Conservation (phyloP, 75 land plant species). For the Picea sitchensis region DNA sequence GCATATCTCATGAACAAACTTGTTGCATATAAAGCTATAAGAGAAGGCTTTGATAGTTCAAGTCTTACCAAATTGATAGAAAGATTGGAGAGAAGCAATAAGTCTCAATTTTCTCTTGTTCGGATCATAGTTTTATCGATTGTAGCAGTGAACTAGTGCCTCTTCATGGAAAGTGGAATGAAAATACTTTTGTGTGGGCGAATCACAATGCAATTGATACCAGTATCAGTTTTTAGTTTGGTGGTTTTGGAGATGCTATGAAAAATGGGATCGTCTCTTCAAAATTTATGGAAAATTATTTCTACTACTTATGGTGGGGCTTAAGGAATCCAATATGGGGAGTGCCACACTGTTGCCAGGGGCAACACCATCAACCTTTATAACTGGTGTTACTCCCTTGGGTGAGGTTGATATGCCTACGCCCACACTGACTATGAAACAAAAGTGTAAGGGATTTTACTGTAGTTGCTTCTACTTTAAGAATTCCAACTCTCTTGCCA, state of each 20-base stretch:
- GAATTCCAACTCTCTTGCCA: conserved; percentile 86
- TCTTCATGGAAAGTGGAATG: conserved; percentile 26
- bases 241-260: conserved; percentile 57
- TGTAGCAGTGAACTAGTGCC: conserved; percentile 15
- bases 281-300: conserved; percentile 49
- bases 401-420: too few species aligned
- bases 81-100: too few species aligned
- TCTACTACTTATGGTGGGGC: conserved; percentile 87
- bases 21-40: too few species aligned
- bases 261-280: conserved; percentile 37
- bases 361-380: too few species aligned
- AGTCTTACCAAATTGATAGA: too few species aligned
- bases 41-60: too few species aligned
- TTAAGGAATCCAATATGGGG: conserved; percentile 39
- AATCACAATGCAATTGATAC: conserved; percentile 26
- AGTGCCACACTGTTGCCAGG: too few species aligned
- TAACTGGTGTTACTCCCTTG: too few species aligned
- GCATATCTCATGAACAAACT: too few species aligned
- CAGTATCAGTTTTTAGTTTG: conserved; percentile 31
- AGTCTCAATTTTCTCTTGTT: too few species aligned
- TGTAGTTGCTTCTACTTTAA: conserved; percentile 92
- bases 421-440: too few species aligned
- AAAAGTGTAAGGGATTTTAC: background rate
- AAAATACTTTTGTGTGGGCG: conserved; percentile 30
- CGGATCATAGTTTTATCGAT: conserved; percentile 3